phyloP scores from a whole-genome alignment of 306 rosid genomes.

The Cicer chorassanicum region DNA sequence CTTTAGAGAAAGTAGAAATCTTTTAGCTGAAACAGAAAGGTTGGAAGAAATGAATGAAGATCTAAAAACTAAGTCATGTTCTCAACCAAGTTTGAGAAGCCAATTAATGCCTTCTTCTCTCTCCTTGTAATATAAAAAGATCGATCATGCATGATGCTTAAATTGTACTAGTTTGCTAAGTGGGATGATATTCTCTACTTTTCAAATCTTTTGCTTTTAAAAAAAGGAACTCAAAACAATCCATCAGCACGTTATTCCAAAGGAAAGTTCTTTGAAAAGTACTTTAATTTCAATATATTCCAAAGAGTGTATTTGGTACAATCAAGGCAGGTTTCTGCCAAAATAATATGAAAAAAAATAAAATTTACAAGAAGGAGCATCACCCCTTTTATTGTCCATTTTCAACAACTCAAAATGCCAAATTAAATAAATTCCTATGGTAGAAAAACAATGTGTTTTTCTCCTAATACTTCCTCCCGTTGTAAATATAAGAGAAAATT shows the following conservation, averaged over 20 bases:
- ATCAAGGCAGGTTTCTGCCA: slow-evolving; percentile 45
- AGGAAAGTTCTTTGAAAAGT: slow-evolving; percentile 26
- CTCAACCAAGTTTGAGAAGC: background rate
- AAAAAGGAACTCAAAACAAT: slow-evolving; percentile 28
- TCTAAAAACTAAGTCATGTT: background rate
- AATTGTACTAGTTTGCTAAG: slow-evolving; percentile 18
- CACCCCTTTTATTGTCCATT: slow-evolving; percentile 55
- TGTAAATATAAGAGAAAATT: no score
- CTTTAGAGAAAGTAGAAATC: background rate
- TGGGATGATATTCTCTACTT: slow-evolving; percentile 37
- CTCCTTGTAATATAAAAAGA: background rate
- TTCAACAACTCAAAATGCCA: slow-evolving; percentile 45
- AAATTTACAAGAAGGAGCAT: slow-evolving; percentile 51
- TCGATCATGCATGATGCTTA: slow-evolving; percentile 13
- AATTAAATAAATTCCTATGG: slow-evolving; percentile 38
- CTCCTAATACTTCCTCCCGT: background rate
- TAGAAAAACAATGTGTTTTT: slow-evolving; percentile 55
- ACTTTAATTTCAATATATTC: slow-evolving; percentile 44
- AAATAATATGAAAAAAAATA: slow-evolving; percentile 36
- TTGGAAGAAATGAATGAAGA: background rate
- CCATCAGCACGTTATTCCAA: slow-evolving; percentile 37
- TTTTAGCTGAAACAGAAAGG: background rate
- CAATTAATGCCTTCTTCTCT: background rate
- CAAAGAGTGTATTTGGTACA: slow-evolving; percentile 40
- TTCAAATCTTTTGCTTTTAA: slow-evolving; percentile 1